Base-by-base conservation (phyloP, 352 stramenopile species). In the Pythium angustatum region DNA sequence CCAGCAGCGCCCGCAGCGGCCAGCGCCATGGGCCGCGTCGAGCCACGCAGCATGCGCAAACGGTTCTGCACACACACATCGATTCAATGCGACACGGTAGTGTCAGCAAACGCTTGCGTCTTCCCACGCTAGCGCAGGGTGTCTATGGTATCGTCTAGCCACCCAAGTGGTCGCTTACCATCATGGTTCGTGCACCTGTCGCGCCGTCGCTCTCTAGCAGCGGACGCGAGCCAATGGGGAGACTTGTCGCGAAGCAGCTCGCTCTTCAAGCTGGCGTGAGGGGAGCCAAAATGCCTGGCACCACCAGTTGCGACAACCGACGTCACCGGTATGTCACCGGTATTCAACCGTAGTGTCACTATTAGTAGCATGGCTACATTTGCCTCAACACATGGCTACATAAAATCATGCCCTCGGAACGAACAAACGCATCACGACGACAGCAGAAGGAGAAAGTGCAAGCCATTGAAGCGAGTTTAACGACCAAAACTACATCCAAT, bases 1-100 rank as follows among this genome's bases (percentile, higher is more conserved):
- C 79, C 81, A 2, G 76, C 45, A 1, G 57, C 62, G 24, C 73
- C 77, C 1, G 76, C 81, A 10, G 81, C 63, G 19, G 66, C 65
- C 38, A 87, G 28, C 21, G 72, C 69, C n/a, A 44, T 34, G 15
- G 64, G 51, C 12, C 48, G 51, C 27, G 33, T 30, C 21, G 54
- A 17, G 33, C 40, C 56, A 15, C 45, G 50, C 41, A 71, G 58
- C 57, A 59, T 58, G 38, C 64, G 64, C 57, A 71, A 53, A 31
- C 64, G 51, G 58, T 64, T 71, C 64, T 71, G 28, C 28, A 22
- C n/a, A 14, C 43, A 12, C 40, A 55, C 7, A 38, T 47, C 10
- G 40, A 47, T 10, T 22, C 15, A 44, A 19, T 22, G 38, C 10
- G 38, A 3, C 6, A 17, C n/a, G n/a, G n/a, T n/a, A n/a, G n/a